These are phyloP conservation scores for Parasarocladium wereldwijsianum DNA, from an alignment of 2,329 filamentous ascomycete genomes.

Conservation along the genomic window DNA sequence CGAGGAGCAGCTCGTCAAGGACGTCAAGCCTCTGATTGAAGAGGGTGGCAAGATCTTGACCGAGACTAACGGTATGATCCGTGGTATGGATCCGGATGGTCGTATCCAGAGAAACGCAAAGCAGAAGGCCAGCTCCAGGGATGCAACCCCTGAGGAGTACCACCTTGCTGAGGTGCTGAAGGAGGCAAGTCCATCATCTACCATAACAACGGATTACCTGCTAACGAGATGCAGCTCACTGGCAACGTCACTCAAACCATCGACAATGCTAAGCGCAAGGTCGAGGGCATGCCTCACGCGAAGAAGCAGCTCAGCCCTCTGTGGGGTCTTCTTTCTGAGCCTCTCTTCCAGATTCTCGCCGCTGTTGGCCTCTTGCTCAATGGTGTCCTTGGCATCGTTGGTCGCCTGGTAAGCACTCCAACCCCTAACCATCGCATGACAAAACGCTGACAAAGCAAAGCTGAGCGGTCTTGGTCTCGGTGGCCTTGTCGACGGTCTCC, in stretches of 20 bases:
- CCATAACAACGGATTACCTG: slow-evolving; percentile 3
- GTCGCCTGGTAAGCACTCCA: slow-evolving; percentile 51
- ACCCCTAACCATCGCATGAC: no score
- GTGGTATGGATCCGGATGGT: slow-evolving; percentile 78
- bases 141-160: slow-evolving; percentile 55
- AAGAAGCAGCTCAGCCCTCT: slow-evolving; percentile 92
- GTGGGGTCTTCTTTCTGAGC: slow-evolving; percentile 70
- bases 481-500: slow-evolving; percentile 61
- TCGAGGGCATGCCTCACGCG: slow-evolving; percentile 81
- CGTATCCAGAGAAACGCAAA: slow-evolving; percentile 76
- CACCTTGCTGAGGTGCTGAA: slow-evolving; percentile 74
- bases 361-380: slow-evolving; percentile 71
- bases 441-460: slow-evolving; percentile 11
- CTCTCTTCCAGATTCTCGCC: slow-evolving; percentile 82
- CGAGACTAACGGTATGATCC: slow-evolving; percentile 76
- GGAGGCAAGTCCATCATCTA: slow-evolving; percentile 31
- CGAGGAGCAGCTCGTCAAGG: slow-evolving; percentile 74
- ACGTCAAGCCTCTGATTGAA: slow-evolving; percentile 79
- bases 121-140: slow-evolving; percentile 60
- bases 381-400: slow-evolving; percentile 75
- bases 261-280: slow-evolving; percentile 76
- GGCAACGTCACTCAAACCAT: slow-evolving; percentile 69
- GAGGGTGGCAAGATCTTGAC: slow-evolving; percentile 69
- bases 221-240: slow-evolving; percentile 38
- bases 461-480: slow-evolving; percentile 72